phyloP scores from a whole-genome alignment of 495 filamentous ascomycete genomes.

The Rhypophila decipiens region DNA sequence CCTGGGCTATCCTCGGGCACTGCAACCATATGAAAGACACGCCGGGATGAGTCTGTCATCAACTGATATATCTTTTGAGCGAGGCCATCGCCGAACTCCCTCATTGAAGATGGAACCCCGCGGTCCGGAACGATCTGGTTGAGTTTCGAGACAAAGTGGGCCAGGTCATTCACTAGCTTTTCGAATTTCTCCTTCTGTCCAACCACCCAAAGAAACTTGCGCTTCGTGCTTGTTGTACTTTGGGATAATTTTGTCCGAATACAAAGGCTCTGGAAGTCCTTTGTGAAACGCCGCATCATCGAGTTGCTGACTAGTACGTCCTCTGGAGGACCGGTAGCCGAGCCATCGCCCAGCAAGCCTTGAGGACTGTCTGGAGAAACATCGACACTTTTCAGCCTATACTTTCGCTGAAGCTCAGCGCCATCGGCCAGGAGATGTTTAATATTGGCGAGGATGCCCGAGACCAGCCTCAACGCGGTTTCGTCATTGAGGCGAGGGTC shows the following conservation, averaged over 20 bases:
- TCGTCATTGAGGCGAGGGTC: background rate
- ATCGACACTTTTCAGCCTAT: too few relatives aligned
- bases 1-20: too few relatives aligned
- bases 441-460: background rate
- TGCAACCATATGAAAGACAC: too few relatives aligned
- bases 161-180: constrained; percentile 12
- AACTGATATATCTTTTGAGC: background rate
- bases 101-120: background rate
- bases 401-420: too few relatives aligned
- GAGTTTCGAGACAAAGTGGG: constrained; percentile 19
- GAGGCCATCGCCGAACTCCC: background rate
- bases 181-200: constrained; percentile 21
- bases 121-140: constrained; percentile 13
- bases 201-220: constrained; percentile 15
- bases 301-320: background rate
- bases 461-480: background rate
- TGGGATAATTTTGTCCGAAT: background rate
- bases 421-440: too few relatives aligned
- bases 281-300: background rate
- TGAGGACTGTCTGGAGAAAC: too few relatives aligned
- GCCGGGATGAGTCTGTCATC: background rate
- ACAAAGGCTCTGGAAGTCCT: background rate
- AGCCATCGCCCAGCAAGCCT: too few relatives aligned
- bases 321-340: background rate
- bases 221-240: background rate